These are phyloP conservation scores for Cordyceps tenuipes DNA, from an alignment of 2,329 filamentous ascomycete genomes.

Conservation along the genomic window DNA sequence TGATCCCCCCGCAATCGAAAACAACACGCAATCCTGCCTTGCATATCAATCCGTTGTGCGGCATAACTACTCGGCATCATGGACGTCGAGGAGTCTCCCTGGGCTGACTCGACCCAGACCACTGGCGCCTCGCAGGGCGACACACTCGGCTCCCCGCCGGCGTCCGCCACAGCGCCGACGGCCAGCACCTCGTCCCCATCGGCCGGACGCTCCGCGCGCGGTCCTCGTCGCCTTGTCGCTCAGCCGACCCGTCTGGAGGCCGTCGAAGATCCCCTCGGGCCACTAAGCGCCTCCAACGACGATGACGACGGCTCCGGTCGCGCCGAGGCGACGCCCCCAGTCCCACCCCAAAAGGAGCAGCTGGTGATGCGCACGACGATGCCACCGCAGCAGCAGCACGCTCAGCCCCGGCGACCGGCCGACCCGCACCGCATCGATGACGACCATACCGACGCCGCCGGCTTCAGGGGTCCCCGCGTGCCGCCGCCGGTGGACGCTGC, in stretches of 20 bases:
- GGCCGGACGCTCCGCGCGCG: constrained; percentile 35
- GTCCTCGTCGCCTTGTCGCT: constrained; percentile 58
- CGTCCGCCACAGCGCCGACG: constrained; percentile 22
- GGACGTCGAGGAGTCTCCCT: constrained; percentile 46
- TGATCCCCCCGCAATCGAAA: not conserved
- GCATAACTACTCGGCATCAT: constrained; percentile 21
- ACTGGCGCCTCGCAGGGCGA: constrained; percentile 25
- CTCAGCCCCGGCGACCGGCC: constrained; percentile 35
- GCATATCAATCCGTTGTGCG: not conserved
- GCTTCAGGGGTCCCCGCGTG: constrained; percentile 44
- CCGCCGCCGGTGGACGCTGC: constrained; percentile 58
- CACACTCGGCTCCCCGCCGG: constrained; percentile 21
- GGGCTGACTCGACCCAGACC: constrained; percentile 39
- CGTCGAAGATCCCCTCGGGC: constrained; percentile 68
- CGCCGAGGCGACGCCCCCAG: constrained; percentile 50
- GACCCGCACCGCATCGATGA: constrained; percentile 62
- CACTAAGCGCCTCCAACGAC: constrained; percentile 59
- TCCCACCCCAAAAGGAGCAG: constrained; percentile 59
- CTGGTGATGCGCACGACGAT: constrained; percentile 52
- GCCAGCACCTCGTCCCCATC: constrained; percentile 24
- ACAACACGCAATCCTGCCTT: not conserved
- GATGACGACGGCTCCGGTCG: constrained; percentile 24
- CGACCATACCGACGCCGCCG: constrained; percentile 51
- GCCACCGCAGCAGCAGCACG: constrained; percentile 32
- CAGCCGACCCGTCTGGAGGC: constrained; percentile 73